Evolutionary conservation across 495 filamentous ascomycete species (phyloP).

Genomic region (Acidiella bohemica): DNA sequence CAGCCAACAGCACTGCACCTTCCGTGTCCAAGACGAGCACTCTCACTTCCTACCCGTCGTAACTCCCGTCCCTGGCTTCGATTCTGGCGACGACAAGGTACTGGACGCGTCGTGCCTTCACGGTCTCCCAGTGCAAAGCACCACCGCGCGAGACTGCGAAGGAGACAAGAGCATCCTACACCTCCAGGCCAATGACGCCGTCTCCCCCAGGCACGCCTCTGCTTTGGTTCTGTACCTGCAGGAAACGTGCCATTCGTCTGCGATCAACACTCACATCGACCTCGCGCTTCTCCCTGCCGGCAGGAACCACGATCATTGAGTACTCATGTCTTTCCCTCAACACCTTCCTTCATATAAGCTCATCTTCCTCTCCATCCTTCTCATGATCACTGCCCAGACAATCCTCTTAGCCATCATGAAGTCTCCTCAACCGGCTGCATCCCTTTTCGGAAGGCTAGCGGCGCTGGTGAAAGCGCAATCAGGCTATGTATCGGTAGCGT

Average conservation of each 20-base stretch:
- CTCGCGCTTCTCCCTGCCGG: too few species aligned
- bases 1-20: too few species aligned
- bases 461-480: neutral
- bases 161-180: too few species aligned
- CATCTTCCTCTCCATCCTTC: slow-evolving; percentile 6
- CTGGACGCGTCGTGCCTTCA: too few species aligned
- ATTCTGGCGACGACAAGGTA: too few species aligned
- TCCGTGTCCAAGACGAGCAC: too few species aligned
- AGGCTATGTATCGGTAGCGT: neutral
- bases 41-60: too few species aligned
- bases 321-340: neutral
- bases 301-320: too few species aligned
- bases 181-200: slow-evolving; percentile 2
- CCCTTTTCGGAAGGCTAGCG: slow-evolving; percentile 4
- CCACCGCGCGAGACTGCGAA: too few species aligned
- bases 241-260: slow-evolving; percentile 1
- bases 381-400: slow-evolving; percentile 5
- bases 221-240: slow-evolving; percentile 4
- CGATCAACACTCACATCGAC: neutral
- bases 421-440: slow-evolving; percentile 6
- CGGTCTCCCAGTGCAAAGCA: too few species aligned
- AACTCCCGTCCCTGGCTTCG: too few species aligned
- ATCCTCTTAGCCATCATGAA: slow-evolving; percentile 13
- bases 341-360: slow-evolving; percentile 9
- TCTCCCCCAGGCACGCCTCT: neutral